Evolutionary conservation across 106 monocot genomes (phyloP), one percentile per base, ranked within the genome.

Genomic region (Allium cepa): DNA sequence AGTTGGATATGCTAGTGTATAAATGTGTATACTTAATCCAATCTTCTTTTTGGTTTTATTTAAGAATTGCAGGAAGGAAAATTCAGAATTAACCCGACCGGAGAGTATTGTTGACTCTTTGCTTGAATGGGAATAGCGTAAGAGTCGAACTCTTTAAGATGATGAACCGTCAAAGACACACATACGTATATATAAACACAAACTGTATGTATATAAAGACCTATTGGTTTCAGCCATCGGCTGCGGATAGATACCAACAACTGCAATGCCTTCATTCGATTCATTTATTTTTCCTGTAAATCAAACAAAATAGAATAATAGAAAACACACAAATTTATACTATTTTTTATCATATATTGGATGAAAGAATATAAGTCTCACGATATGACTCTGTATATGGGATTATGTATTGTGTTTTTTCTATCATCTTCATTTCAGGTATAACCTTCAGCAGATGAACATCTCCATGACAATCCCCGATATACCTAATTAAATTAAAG

Each of bases 211-310:
- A 36, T 36, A 36, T 36, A 36, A 36, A 36, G 56, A 89, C 93
- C 89, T 93, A 69, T 57, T 83, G 59, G 51, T 73, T 66, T 93
- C 93, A 56, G 79, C 83, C 77, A 78, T 78, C 48, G 93, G 93
- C 15, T 93, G 93, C 78, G 84, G 86, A 57, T 79, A 66, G 45
- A 80, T 60, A 74, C 60, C 72, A 46, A 66, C 53, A 27, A 86
- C 86, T 70, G 89, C 77, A 53, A 68, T 67, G 51, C 73, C 73
- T 53, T 71, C 69, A 49, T 45, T 58, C 26, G 50, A 45, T 78
- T 73, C 81, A 69, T 49, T 68, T 76, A 22, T 50, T 60, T 51
- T 63, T 36, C 83, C 87, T 83, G 55, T 18, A 17, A 61, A 50
- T 56, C 14, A 58, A 60, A 26, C 53, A 55, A 55, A 12, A 2